Base-by-base conservation (phyloP, 345 rosid species). In the Pugionium dolabratum region DNA sequence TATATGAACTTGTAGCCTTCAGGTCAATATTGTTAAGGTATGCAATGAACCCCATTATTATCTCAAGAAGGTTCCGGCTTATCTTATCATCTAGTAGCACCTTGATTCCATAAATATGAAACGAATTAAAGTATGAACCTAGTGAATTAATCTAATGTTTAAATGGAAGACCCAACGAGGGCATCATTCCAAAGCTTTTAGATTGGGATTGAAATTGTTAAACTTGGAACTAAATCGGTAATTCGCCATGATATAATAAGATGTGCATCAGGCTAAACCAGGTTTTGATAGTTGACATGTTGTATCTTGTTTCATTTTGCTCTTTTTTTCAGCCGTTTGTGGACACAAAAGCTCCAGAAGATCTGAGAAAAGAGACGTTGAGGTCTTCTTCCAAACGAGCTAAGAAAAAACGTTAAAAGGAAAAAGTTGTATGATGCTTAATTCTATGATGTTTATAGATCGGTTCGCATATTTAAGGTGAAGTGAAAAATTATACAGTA, bases 291-390 rank as follows among this genome's bases (percentile, higher is more conserved):
- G 18, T 18, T 18, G 27, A 11, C 1, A 2, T 58, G 33, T 65
- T 37, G 18, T 47, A 11, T 41, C 49, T 49, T 46, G 25, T 71
- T 34, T 43, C 32, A 29, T 41, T 41, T 68, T 54, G 59, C 28
- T 41, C 9, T 56, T 62, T 2, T 46, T 46, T 78, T 87, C 96
- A 93, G 98, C 92, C 96, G 32, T 83, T 84, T 70, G 59, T 83
- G 48, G 89, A 88, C 35, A 59, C 73, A 6, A 86, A 81, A 72
- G 61, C 80, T 36, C 66, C 74, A 0, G 90, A 90, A 67, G 96
- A 85, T 61, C 7, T 71, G 28, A 79, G 82, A 80, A 90, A 90
- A 79, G 97, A 82, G 70, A 63, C 78, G 4, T 34, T 52, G 54
- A 80, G 80, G 66, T 7, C 76, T 48, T 81, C 85, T 11, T 66